phyloP scores from a whole-genome alignment of 371 early-diverging fungal species.

The Apophysomyces elegans region DNA sequence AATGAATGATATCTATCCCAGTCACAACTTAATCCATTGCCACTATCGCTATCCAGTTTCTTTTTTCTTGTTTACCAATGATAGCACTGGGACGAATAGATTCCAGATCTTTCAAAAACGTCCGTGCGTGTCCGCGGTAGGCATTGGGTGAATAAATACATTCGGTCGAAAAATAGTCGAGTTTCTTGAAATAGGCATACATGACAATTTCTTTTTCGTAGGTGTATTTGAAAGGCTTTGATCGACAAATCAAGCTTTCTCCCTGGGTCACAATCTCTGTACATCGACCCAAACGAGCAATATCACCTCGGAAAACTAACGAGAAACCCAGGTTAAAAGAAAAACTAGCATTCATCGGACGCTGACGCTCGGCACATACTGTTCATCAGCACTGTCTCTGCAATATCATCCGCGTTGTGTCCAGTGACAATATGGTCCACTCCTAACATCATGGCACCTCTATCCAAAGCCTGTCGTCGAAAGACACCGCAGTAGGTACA shows the following conservation, averaged over 20 bases:
- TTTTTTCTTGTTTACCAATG: conserved; percentile 60
- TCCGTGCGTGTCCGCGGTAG: conserved; percentile 96
- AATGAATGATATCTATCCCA: conserved; percentile 85
- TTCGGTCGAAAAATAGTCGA: conserved; percentile 99
- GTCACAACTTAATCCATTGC: not conserved
- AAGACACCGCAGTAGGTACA: conserved; percentile 99
- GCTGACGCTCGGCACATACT: conserved; percentile 55
- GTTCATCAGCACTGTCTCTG: conserved; percentile 99
- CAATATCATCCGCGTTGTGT: conserved; percentile 99
- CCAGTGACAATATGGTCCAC: conserved; percentile 99
- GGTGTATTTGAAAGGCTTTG: conserved; percentile 99
- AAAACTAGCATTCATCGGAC: not conserved
- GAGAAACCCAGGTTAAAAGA: not conserved
- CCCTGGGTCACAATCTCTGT: conserved; percentile 89
- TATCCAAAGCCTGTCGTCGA: conserved; percentile 97
- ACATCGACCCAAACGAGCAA: conserved; percentile 93
- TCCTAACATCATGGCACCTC: conserved; percentile 91
- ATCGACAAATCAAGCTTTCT: conserved; percentile 81
- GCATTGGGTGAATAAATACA: conserved; percentile 99
- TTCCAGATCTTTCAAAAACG: conserved; percentile 97
- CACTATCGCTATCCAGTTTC: not conserved
- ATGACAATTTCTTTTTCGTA: conserved; percentile 99
- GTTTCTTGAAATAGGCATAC: conserved; percentile 99
- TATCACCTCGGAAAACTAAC: conserved; percentile 96
- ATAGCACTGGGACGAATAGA: conserved; percentile 91